phyloP scores from a whole-genome alignment of 306 rosid species.

The Senna siamea region DNA sequence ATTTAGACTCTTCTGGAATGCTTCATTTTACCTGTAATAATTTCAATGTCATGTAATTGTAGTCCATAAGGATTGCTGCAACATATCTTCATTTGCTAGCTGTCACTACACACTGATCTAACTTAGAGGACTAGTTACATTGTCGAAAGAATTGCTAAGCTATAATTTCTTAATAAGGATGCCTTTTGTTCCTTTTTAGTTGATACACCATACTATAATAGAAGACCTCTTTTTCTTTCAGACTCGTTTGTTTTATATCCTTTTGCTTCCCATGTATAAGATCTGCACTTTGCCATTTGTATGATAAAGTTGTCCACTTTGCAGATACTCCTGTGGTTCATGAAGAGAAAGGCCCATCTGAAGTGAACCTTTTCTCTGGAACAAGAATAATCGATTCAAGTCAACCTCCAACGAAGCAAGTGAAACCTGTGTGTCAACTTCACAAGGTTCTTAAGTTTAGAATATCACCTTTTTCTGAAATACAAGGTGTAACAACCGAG shows the following conservation, averaged over 20 bases:
- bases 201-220: constrained; percentile 2
- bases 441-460: constrained; percentile 70
- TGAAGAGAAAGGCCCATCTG: constrained; percentile 78
- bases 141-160: constrained; percentile 9
- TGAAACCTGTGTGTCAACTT: constrained; percentile 61
- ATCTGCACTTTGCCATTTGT: constrained; percentile 9
- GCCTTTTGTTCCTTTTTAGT: constrained; percentile 13
- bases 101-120: not conserved
- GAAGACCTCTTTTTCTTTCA: not conserved
- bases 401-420: constrained; percentile 60
- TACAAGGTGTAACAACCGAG: constrained; percentile 37
- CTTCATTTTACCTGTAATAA: not conserved
- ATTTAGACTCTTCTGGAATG: constrained; percentile 2
- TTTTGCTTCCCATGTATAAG: constrained; percentile 15
- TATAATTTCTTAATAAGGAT: constrained; percentile 17
- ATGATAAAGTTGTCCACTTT: constrained; percentile 32
- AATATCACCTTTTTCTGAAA: constrained; percentile 55
- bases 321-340: constrained; percentile 63
- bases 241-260: not conserved
- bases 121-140: constrained; percentile 9
- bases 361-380: constrained; percentile 56
- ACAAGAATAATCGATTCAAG: constrained; percentile 66
- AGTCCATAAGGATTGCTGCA: not conserved
- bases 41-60: not conserved
- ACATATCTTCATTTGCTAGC: not conserved